phyloP scores from a whole-genome alignment of 2,329 filamentous ascomycete species.

The Chrysoporthe puriensis region DNA sequence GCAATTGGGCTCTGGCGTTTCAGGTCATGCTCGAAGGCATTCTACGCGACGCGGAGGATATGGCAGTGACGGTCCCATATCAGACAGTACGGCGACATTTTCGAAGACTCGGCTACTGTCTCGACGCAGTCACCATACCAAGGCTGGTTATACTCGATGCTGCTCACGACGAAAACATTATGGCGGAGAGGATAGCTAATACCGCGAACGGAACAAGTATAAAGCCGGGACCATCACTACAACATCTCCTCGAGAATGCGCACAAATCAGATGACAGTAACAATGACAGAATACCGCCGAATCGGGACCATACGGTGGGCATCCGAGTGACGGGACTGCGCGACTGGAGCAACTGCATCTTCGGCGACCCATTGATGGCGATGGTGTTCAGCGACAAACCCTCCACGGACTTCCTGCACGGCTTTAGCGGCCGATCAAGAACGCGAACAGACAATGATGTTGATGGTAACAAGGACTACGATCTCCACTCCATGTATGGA shows the following conservation, averaged over 20 bases:
- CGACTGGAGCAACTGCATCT: constrained; percentile 62
- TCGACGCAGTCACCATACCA: constrained; percentile 57
- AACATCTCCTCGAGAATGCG: constrained; percentile 17
- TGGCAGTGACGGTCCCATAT: constrained; percentile 62
- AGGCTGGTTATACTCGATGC: constrained; percentile 60
- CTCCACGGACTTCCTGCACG: constrained; percentile 50
- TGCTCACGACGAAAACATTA: constrained; percentile 52
- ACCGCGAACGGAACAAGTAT: background rate
- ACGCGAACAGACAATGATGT: constrained; percentile 24
- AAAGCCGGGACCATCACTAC: constrained; percentile 1
- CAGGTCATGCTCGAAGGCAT: constrained; percentile 58
- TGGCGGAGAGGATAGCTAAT: constrained; percentile 41
- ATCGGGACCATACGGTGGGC: constrained; percentile 6
- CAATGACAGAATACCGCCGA: constrained; percentile 13
- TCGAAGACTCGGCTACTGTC: constrained; percentile 48
- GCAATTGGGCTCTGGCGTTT: constrained; percentile 61
- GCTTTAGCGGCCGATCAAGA: constrained; percentile 42
- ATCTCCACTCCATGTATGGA: constrained; percentile 16
- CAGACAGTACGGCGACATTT: constrained; percentile 57
- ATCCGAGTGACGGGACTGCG: constrained; percentile 54
- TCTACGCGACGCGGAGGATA: constrained; percentile 63
- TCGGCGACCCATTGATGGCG: constrained; percentile 62
- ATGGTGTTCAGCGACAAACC: constrained; percentile 51
- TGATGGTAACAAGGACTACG: constrained; percentile 24
- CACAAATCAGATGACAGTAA: constrained; percentile 18